These are phyloP conservation scores for Lunasporangiospora selenospora DNA, from an alignment of 192 early-diverging fungal species.

Conservation along the genomic window DNA sequence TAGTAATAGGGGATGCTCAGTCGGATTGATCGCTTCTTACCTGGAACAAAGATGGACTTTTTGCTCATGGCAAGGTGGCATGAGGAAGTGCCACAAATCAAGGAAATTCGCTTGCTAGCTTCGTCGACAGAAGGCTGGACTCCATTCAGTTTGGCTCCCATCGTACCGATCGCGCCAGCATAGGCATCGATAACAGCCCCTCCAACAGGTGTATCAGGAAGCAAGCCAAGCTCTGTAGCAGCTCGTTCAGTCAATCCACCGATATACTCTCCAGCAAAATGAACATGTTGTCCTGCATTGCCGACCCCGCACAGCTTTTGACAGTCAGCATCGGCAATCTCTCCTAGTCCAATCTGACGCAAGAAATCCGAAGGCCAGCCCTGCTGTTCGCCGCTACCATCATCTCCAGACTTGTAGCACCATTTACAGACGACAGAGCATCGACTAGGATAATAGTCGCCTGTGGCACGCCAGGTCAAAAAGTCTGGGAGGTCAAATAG, in stretches of 20 bases:
- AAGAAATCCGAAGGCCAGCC: slow-evolving; percentile 69
- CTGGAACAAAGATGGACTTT: slow-evolving; percentile 62
- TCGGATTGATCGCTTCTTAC: too few relatives aligned
- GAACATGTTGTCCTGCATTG: slow-evolving; percentile 36
- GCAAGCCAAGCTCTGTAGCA: slow-evolving; percentile 63
- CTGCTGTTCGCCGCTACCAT: slow-evolving; percentile 16
- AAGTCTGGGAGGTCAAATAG: slow-evolving; percentile 81
- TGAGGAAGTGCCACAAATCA: slow-evolving; percentile 77
- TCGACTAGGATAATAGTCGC: slow-evolving; percentile 51
- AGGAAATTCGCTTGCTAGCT: slow-evolving; percentile 34
- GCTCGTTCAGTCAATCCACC: slow-evolving; percentile 59
- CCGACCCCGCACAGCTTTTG: slow-evolving; percentile 51
- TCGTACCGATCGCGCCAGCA: slow-evolving; percentile 66
- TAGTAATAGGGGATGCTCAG: too few relatives aligned
- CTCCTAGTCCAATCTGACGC: slow-evolving; percentile 57
- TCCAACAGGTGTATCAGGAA: slow-evolving; percentile 62
- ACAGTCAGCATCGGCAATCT: slow-evolving; percentile 55
- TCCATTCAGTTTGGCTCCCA: slow-evolving; percentile 49
- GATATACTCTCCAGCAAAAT: slow-evolving; percentile 59
- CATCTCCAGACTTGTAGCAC: slow-evolving; percentile 61
- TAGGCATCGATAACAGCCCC: slow-evolving; percentile 79
- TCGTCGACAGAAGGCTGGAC: slow-evolving; percentile 26
- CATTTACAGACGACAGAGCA: slow-evolving; percentile 75
- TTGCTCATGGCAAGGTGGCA: slow-evolving; percentile 70
- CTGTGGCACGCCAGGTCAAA: slow-evolving; percentile 71